These are phyloP conservation scores for Aaosphaeria pasadenensis DNA, from an alignment of 2,329 filamentous ascomycete species.

Conservation along the genomic window DNA sequence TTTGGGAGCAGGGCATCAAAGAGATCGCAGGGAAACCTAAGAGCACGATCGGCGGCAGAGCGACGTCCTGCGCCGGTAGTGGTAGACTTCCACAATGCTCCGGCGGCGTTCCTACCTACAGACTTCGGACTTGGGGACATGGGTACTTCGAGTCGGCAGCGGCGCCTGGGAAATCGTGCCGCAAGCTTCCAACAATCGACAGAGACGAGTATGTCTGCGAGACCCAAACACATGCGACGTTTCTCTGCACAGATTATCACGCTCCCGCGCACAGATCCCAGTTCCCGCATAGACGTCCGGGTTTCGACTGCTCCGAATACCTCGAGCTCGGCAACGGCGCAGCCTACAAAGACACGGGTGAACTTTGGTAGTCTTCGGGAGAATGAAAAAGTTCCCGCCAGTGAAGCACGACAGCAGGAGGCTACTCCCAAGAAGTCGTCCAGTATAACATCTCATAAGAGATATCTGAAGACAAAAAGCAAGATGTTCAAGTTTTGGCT, in stretches of 20 bases:
- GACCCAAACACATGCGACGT: conserved; percentile 25
- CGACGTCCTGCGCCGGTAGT: conserved; percentile 26
- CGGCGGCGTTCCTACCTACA: conserved; percentile 46
- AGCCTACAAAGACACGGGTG: conserved; percentile 14
- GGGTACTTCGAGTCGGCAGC: conserved; percentile 20
- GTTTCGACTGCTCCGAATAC: conserved; percentile 16
- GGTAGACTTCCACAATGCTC: conserved; percentile 48
- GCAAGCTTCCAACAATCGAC: conserved; percentile 16
- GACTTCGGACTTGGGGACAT: conserved; percentile 44
- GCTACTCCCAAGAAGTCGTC: background rate
- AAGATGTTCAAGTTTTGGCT: conserved; percentile 37
- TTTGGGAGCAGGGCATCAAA: conserved; percentile 25
- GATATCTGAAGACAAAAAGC: conserved; percentile 33
- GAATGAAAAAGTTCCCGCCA: no score
- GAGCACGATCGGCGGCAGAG: conserved; percentile 19
- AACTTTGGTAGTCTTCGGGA: conserved; percentile 1
- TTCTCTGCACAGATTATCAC: conserved; percentile 31
- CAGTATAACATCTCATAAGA: conserved; percentile 17
- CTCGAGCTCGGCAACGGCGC: no score
- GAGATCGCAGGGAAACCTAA: conserved; percentile 22
- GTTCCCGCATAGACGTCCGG: conserved; percentile 12
- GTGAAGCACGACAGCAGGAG: no score
- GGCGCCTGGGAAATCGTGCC: conserved; percentile 25
- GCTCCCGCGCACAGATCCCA: conserved; percentile 24
- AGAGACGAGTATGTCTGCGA: conserved; percentile 6